A percentile compares a stretch with the other conserved stretches of the same genome.
phyloP scores from a whole-genome alignment of 2,329 filamentous ascomycete species.

The Corniculantispora saksenae region DNA sequence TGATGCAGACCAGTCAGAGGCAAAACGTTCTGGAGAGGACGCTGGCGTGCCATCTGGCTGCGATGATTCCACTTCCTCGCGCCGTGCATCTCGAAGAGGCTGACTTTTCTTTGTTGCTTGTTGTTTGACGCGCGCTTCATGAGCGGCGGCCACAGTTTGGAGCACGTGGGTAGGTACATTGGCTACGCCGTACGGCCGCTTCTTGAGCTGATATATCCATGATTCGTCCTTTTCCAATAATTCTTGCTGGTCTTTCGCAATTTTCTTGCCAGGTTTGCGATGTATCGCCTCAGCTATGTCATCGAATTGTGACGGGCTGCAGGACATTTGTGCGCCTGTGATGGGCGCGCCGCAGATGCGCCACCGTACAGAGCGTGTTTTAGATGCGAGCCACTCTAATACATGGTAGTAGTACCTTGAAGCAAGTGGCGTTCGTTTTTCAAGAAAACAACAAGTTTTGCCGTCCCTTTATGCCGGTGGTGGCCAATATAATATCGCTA shows the following conservation, averaged over 20 bases:
- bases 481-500: not conserved
- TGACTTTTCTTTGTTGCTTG: not conserved
- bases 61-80: not conserved
- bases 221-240: constrained; percentile 38
- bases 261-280: constrained; percentile 31
- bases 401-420: not conserved
- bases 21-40: constrained; percentile 21
- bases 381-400: not conserved
- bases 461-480: not conserved
- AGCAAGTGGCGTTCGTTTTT: not conserved
- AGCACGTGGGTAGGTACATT: constrained; percentile 41
- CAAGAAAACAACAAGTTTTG: not conserved
- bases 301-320: constrained; percentile 16
- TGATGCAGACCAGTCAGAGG: constrained; percentile 28
- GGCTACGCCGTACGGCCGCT: constrained; percentile 26
- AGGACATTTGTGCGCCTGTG: constrained; percentile 13
- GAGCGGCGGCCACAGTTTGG: constrained; percentile 29
- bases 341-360: not conserved
- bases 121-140: not conserved
- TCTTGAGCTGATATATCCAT: constrained; percentile 36
- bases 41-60: not conserved
- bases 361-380: not conserved
- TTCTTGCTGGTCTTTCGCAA: constrained; percentile 41
- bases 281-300: constrained; percentile 28
- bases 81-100: not conserved